Conservation (phyloP, 495 filamentous ascomycete genomes). For the Tetracladium marchalianum region DNA sequence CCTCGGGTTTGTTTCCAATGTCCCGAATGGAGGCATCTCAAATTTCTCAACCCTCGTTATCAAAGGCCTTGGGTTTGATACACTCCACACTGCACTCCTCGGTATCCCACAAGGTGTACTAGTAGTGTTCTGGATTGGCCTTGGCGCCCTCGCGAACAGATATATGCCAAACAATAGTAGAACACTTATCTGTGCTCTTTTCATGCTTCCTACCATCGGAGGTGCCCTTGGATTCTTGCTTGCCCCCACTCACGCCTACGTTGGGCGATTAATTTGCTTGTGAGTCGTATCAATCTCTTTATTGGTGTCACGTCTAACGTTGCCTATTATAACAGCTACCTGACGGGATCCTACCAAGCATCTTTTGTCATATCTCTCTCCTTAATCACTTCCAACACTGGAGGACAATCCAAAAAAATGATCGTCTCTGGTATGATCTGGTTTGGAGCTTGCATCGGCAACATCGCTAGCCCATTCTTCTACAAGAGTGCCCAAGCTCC, state of each 20-base stretch:
- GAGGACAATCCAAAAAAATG: constrained; percentile 15
- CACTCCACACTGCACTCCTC: constrained; percentile 34
- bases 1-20: constrained; percentile 35
- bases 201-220: constrained; percentile 44
- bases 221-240: constrained; percentile 45
- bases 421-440: constrained; percentile 7
- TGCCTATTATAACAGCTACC: constrained; percentile 12
- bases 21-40: constrained; percentile 45
- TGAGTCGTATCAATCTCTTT: too few species aligned
- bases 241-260: constrained; percentile 31
- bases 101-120: constrained; percentile 51
- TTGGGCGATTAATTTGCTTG: constrained; percentile 43
- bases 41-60: constrained; percentile 56
- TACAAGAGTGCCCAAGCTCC: constrained; percentile 25
- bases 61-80: constrained; percentile 50
- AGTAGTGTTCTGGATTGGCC: constrained; percentile 45
- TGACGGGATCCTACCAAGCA: constrained; percentile 37
- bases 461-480: constrained; percentile 12
- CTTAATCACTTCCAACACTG: constrained; percentile 37
- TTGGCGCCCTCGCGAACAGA: constrained; percentile 48
- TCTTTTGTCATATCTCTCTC: constrained; percentile 49
- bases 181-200: constrained; percentile 43
- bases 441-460: constrained; percentile 7
- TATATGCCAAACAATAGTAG: constrained; percentile 41
- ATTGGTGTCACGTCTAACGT: constrained; percentile 22